Evolutionary conservation across 352 stramenopile genomes (phyloP), one percentile per base, ranked within the genome.

Genomic region (Globisporangium abappressorium): DNA sequence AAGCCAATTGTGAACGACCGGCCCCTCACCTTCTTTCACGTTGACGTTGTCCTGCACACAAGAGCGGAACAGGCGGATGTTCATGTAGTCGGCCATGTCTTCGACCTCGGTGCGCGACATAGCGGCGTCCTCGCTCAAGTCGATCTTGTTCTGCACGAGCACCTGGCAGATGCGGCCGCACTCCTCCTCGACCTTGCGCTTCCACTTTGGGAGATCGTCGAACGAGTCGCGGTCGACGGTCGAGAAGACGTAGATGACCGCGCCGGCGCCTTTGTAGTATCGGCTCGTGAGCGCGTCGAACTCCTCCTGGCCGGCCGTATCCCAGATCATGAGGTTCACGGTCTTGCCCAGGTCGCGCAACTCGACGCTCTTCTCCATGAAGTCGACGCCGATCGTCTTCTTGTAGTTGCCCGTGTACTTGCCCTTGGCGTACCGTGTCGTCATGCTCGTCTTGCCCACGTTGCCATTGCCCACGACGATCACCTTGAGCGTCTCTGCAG

Each of bases 391-490:
- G 46, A 95, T 91, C 22, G 86, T 96, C 57, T 92, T 93, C 68
- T 92, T 92, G 80, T 95, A 95, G 43, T 87, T 88, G 61, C 76
- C 78, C 20, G 82, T 91, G 77, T 92, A 96, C 51, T 76, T 75
- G 55, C 84, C 84, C 66, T 92, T 92, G 54, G 87, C 84, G 60
- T 91, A 94, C 18, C 85, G 81, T 38, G 79, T 89, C 8, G 87
- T 92, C 73, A 95, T 87, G 43, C 81, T 91, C 22, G 89, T 94
- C 68, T 96, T 96, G 56, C 84, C 85, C 18, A 91, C 89, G 65
- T 93, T 94, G 43, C 80, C 87, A 70, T 96, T 95, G 33, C 89
- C 85, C 33, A 95, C 84, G 26, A 94, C 85, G 54, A 92, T 87
- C 26, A 94, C 75, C 70, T 94, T 94, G 64, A 92, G 79, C 22